Base-by-base conservation (phyloP, 495 filamentous ascomycete genomes). In the Tetracladium marchalianum region DNA sequence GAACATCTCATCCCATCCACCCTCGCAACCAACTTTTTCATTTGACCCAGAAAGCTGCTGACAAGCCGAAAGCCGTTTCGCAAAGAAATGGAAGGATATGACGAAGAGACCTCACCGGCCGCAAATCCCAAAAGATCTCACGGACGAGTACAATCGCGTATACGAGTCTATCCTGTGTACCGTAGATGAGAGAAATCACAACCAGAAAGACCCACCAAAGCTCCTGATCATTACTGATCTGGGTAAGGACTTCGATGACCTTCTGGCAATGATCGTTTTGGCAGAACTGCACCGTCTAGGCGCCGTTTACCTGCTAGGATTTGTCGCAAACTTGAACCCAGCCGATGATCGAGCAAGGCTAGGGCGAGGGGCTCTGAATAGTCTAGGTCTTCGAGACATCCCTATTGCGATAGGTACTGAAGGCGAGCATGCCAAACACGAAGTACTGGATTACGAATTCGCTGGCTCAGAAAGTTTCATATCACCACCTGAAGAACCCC, bases 361-460 rank as follows among this genome's bases (percentile, higher is more conserved):
- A n/a, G 56, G 49, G 10, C 56, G 52, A 10, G 52, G 53, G 7
- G 56, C 53, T 10, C 27, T 58, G 16, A 44, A 58, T 39, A 48
- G 37, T 11, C 38, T 58, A 11, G 32, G 36, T 5, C 42, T 58
- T 3, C 6, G 39, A 24, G n/a, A 47, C 24, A 39, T 51, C 11
- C 52, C 49, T 10, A 50, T 55, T 18, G 56, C 44, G 11, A 15
- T 41, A 10, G 55, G 55, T 1, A 47, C 47, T 6, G 11, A 32
- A 12, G 56, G 50, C n/a, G 38, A 5, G 18, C 41, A 41, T 24
- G 17, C 41, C 42, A 31, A 40, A 22, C 45, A 52, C n/a, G 13
- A 47, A 7, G 38, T 47, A 9, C 11, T 39, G 1, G 17, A 27
- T 16, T 44, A 58, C 18, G 52, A 58, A 27, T 53, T 55, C 34